Conservation (phyloP, 179 eudicot species). For the Spinacia oleracea region DNA sequence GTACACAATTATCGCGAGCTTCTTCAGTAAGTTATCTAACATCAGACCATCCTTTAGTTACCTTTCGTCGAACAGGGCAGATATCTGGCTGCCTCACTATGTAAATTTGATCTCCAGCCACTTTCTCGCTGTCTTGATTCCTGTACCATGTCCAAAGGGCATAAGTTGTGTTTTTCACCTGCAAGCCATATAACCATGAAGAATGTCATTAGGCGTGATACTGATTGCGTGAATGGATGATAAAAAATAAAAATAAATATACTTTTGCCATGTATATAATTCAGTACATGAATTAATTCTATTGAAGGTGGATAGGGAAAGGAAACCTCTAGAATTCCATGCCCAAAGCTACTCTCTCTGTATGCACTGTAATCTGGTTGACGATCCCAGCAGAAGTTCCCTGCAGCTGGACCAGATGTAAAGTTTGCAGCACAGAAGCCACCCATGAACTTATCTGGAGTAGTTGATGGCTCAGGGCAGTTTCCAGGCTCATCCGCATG, state of each 20-base stretch:
- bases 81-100: conserved; percentile 80
- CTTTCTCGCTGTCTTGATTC: conserved; percentile 72
- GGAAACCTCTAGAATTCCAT: conserved; percentile 87
- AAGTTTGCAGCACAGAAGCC: conserved; percentile 89
- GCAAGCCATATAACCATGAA: conserved; percentile 21
- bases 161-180: conserved; percentile 91
- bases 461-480: conserved; percentile 80
- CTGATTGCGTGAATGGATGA: neutral
- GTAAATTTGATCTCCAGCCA: conserved; percentile 78
- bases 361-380: conserved; percentile 93
- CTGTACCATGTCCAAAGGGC: conserved; percentile 97
- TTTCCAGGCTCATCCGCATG: conserved; percentile 87
- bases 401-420: conserved; percentile 88
- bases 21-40: conserved; percentile 15
- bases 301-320: neutral
- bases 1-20: neutral
- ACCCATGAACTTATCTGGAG: conserved; percentile 76
- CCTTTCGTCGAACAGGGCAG: conserved; percentile 46
- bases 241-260: no score
- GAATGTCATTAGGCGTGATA: neutral
- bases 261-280: neutral
- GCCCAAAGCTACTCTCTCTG: conserved; percentile 97
- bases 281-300: neutral
- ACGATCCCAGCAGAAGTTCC: conserved; percentile 91
- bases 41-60: conserved; percentile 35